These are phyloP conservation scores for Favolaschia claudopus DNA, from an alignment of 768 basidiomycete genomes.

Conservation along the genomic window DNA sequence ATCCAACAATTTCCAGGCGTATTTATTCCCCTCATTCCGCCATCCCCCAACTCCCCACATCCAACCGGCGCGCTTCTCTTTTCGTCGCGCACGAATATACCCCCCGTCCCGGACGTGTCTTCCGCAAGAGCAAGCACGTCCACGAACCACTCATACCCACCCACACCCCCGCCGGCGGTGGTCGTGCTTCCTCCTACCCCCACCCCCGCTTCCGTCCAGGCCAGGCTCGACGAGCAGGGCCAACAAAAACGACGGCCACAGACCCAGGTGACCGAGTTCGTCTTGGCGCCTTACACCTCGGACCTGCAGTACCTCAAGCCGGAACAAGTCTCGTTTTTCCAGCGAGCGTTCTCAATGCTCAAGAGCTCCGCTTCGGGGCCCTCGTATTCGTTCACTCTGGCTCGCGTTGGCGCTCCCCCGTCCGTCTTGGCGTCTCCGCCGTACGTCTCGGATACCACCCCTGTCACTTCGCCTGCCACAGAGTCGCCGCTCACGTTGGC, in stretches of 20 bases:
- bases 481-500: slow-evolving; percentile 26
- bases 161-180: slow-evolving; percentile 53
- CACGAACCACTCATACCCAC: slow-evolving; percentile 63
- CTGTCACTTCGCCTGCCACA: slow-evolving; percentile 13
- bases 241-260: neutral
- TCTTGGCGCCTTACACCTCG: slow-evolving; percentile 54
- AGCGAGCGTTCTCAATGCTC: slow-evolving; percentile 57
- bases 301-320: slow-evolving; percentile 36
- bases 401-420: slow-evolving; percentile 37
- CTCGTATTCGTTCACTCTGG: slow-evolving; percentile 69
- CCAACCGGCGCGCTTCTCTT: slow-evolving; percentile 61
- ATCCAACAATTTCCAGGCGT: slow-evolving; percentile 41
- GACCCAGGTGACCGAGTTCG: slow-evolving; percentile 58
- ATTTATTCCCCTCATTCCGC: slow-evolving; percentile 62
- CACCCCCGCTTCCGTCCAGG: slow-evolving; percentile 33
- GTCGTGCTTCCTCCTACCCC: slow-evolving; percentile 44
- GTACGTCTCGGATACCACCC: neutral
- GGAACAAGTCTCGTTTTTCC: slow-evolving; percentile 53
- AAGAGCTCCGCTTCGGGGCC: slow-evolving; percentile 61
- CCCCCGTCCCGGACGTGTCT: slow-evolving; percentile 32
- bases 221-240: slow-evolving; percentile 33
- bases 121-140: slow-evolving; percentile 47
- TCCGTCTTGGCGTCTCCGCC: slow-evolving; percentile 32
- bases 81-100: slow-evolving; percentile 55
- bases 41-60: slow-evolving; percentile 54